phyloP scores from a whole-genome alignment of 306 rosid species.

The Pterocarpus macrocarpus region DNA sequence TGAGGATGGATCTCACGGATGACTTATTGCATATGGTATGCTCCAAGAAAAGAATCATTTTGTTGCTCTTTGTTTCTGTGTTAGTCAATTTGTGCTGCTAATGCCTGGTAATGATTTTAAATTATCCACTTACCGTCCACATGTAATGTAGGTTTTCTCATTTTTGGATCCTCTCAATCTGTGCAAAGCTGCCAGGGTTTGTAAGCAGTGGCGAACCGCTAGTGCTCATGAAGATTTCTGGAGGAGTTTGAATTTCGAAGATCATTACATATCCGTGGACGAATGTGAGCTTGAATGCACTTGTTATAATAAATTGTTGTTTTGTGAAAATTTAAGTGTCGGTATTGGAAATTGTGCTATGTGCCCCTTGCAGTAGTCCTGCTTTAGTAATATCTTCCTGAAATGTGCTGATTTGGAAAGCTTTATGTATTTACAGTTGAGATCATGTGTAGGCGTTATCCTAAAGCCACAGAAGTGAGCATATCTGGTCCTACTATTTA shows the following conservation, averaged over 20 bases:
- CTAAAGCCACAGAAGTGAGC: slow-evolving; percentile 74
- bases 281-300: slow-evolving; percentile 69
- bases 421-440: slow-evolving; percentile 64
- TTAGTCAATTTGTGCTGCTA: background rate
- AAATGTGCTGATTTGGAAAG: slow-evolving; percentile 19
- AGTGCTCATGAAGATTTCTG: slow-evolving; percentile 95
- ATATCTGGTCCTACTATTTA: slow-evolving; percentile 67
- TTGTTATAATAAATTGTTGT: slow-evolving; percentile 6
- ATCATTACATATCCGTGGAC: slow-evolving; percentile 71
- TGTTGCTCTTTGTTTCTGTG: slow-evolving; percentile 4
- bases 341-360: background rate
- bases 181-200: slow-evolving; percentile 86
- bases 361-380: background rate
- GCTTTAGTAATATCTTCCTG: background rate
- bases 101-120: background rate
- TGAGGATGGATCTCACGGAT: slow-evolving; percentile 84
- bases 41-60: background rate
- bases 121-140: background rate
- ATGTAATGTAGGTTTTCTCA: slow-evolving; percentile 77
- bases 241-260: slow-evolving; percentile 82
- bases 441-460: slow-evolving; percentile 81
- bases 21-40: slow-evolving; percentile 88
- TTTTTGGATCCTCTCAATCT: slow-evolving; percentile 85
- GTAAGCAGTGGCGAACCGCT: slow-evolving; percentile 86
- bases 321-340: background rate